phyloP scores from a whole-genome alignment of 768 basidiomycete species.

The Gelatoporia subvermispora region DNA sequence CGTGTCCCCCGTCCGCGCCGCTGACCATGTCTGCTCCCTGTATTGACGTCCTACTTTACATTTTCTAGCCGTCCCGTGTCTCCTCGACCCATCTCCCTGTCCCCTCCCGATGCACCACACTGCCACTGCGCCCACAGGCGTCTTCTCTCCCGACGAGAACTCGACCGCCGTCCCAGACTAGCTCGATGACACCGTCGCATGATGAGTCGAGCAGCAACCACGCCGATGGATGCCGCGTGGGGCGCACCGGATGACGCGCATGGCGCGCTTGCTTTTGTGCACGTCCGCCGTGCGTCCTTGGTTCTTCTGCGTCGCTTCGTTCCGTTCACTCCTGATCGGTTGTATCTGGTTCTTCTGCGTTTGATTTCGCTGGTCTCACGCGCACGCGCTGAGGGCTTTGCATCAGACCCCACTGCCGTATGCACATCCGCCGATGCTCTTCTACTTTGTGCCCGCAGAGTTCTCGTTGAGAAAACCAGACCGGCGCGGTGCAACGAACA shows the following conservation, averaged over 20 bases:
- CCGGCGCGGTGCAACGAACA: no score
- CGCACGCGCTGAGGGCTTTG: slow-evolving; percentile 29
- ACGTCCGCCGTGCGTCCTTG: slow-evolving; percentile 69
- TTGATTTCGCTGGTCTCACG: no score
- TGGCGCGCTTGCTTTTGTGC: slow-evolving; percentile 65
- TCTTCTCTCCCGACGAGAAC: slow-evolving; percentile 40
- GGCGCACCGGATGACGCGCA: slow-evolving; percentile 42
- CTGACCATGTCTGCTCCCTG: neutral
- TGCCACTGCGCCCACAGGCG: slow-evolving; percentile 33
- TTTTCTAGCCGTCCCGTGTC: no score
- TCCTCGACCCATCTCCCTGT: no score
- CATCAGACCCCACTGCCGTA: no score
- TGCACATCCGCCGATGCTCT: no score
- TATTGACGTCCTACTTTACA: no score
- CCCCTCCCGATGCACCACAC: no score
- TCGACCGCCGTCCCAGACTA: slow-evolving; percentile 53
- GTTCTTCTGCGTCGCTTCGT: no score
- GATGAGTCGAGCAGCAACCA: slow-evolving; percentile 56
- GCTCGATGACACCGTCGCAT: slow-evolving; percentile 59
- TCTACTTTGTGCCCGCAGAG: no score
- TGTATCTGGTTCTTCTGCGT: no score
- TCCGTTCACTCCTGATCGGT: neutral
- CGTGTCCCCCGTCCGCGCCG: neutral
- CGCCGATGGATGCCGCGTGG: slow-evolving; percentile 53
- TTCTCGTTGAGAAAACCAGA: no score